Conservation (phyloP, 192 early-diverging fungal species). For the Podila epigama region DNA sequence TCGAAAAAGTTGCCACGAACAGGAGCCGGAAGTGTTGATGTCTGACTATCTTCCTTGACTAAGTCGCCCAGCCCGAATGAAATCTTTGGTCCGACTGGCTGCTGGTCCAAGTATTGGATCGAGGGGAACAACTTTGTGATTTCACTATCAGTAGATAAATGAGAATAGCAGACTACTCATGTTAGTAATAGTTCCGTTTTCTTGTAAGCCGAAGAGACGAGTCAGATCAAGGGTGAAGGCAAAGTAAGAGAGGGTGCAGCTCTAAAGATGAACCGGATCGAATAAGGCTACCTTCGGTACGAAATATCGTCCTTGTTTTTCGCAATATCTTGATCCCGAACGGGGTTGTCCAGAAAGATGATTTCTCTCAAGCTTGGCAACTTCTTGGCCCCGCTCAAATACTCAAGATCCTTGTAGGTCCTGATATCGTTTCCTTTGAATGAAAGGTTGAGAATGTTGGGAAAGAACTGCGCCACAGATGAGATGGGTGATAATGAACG, state of each 20-base stretch:
- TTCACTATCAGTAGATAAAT: no score
- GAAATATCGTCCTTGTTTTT: slow-evolving; percentile 40
- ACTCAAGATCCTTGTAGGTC: slow-evolving; percentile 38
- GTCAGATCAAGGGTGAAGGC: no score
- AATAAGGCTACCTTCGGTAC: slow-evolving; percentile 25
- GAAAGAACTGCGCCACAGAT: slow-evolving; percentile 39
- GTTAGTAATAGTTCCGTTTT: no score
- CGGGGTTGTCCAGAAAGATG: slow-evolving; percentile 50
- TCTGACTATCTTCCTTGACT: neutral
- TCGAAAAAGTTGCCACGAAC: slow-evolving; percentile 53
- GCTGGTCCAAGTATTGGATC: slow-evolving; percentile 42
- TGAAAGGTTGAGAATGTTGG: slow-evolving; percentile 53
- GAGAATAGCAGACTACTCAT: no score
- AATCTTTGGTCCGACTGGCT: slow-evolving; percentile 37
- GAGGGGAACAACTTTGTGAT: slow-evolving; percentile 50
- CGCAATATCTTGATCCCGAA: slow-evolving; percentile 20
- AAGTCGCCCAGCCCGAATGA: slow-evolving; percentile 34
- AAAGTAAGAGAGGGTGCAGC: no score
- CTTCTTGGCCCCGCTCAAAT: slow-evolving; percentile 30
- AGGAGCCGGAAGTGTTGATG: slow-evolving; percentile 16
- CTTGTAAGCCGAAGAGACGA: no score
- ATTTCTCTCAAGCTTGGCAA: slow-evolving; percentile 46
- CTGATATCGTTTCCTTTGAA: slow-evolving; percentile 53
- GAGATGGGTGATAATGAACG: slow-evolving; percentile 28
- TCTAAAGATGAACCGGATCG: no score